A percentile compares a stretch with the other conserved stretches of the same genome.
phyloP scores from a whole-genome alignment of 2,329 filamentous ascomycete genomes.

The Xylariales sp. region DNA sequence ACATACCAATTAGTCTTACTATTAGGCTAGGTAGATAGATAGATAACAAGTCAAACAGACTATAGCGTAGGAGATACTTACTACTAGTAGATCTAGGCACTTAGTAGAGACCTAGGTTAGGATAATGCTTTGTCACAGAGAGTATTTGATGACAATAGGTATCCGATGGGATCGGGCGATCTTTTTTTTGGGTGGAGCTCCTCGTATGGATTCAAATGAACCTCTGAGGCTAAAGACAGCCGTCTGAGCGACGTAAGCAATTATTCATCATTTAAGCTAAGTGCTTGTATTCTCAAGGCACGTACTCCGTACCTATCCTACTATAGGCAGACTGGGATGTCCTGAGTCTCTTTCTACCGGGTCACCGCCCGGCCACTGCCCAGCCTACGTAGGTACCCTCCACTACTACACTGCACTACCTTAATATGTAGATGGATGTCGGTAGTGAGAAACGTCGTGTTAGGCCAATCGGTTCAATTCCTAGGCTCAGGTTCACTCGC shows the following conservation, averaged over 20 bases:
- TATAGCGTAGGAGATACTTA: too few species aligned
- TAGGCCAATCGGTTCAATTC: conserved; percentile 34
- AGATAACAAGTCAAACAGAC: not conserved
- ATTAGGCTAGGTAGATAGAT: not conserved
- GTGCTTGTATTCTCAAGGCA: too few species aligned
- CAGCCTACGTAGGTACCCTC: too few species aligned
- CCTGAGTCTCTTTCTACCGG: too few species aligned
- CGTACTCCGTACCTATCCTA: too few species aligned
- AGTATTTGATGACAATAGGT: conserved; percentile 20
- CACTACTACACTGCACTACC: too few species aligned
- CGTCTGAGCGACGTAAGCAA: conserved; percentile 24
- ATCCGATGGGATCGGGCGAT: conserved; percentile 4
- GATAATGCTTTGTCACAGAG: conserved; percentile 30
- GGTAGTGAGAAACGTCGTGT: not conserved
- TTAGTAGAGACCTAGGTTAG: too few species aligned
- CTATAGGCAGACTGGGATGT: too few species aligned
- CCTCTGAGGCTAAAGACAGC: conserved; percentile 14
- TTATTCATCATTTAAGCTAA: conserved; percentile 22
- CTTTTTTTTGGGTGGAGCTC: conserved; percentile 5
- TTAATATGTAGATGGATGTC: not conserved
- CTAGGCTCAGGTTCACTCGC: not conserved
- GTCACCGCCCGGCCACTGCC: too few species aligned
- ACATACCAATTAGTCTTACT: too few species aligned
- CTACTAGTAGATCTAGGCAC: too few species aligned
- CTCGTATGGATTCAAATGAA: not conserved